Percentiles rank a stretch among this genome's conserved stretches.
phyloP scores from a whole-genome alignment of 768 basidiomycete species.

The Auriscalpium vulgare region DNA sequence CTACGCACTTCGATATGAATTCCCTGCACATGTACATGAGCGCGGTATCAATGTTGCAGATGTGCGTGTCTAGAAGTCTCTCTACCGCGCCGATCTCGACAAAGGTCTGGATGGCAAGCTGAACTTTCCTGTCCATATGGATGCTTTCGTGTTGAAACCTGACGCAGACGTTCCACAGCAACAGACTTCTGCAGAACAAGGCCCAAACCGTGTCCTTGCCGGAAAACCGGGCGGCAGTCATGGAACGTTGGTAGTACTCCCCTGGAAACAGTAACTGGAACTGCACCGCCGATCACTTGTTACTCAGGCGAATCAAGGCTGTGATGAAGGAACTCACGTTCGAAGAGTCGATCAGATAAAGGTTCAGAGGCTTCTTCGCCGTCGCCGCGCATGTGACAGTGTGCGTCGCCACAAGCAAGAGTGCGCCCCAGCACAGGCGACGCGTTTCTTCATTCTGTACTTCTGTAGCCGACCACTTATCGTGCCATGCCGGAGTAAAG shows the following conservation, averaged over 20 bases:
- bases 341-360: constrained; percentile 54
- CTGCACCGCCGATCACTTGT: constrained; percentile 26
- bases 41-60: constrained; percentile 61
- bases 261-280: constrained; percentile 67
- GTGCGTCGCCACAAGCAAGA: constrained; percentile 60
- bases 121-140: constrained; percentile 45
- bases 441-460: constrained; percentile 62
- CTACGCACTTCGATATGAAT: constrained; percentile 13
- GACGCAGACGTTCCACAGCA: constrained; percentile 68
- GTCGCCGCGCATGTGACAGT: constrained; percentile 63
- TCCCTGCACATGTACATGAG: constrained; percentile 26
- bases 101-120: constrained; percentile 53
- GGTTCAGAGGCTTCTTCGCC: constrained; percentile 45
- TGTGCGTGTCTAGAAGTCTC: constrained; percentile 57
- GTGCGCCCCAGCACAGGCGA: constrained; percentile 70
- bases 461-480: constrained; percentile 45
- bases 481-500: constrained; percentile 54
- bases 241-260: constrained; percentile 48
- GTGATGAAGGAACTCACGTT: constrained; percentile 40
- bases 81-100: constrained; percentile 62
- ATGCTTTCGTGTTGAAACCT: constrained; percentile 38
- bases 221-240: constrained; percentile 35
- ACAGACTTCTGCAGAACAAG: constrained; percentile 73
- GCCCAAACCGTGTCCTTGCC: constrained; percentile 79
- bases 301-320: background rate